Percentiles rank a stretch among this genome's conserved stretches.
These are phyloP conservation scores for Cystofilobasidium ferigula DNA, from an alignment of 768 basidiomycete genomes.

Conservation along the genomic window DNA sequence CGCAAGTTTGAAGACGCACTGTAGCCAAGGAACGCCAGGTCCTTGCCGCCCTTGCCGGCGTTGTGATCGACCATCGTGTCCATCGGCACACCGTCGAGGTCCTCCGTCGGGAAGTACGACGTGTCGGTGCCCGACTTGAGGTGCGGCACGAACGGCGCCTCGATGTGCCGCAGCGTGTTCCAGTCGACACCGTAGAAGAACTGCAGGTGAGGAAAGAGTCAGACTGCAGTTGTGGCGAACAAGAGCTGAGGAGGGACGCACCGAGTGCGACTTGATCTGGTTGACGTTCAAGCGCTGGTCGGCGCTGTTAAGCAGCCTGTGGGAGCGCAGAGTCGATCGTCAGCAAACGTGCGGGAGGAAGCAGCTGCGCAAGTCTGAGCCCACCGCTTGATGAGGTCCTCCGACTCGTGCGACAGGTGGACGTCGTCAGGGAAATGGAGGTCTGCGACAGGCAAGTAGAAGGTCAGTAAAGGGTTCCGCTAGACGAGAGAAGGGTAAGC, in stretches of 20 bases:
- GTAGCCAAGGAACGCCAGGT: slow-evolving; percentile 53
- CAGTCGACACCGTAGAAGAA: slow-evolving; percentile 73
- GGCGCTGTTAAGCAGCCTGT: slow-evolving; percentile 61
- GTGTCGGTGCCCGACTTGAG: slow-evolving; percentile 87
- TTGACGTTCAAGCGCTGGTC: slow-evolving; percentile 69
- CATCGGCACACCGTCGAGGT: slow-evolving; percentile 60
- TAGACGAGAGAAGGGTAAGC: neutral
- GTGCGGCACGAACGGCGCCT: slow-evolving; percentile 92
- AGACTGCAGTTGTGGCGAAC: slow-evolving; percentile 36
- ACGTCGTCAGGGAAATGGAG: slow-evolving; percentile 88
- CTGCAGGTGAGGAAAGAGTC: slow-evolving; percentile 7
- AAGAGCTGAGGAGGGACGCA: slow-evolving; percentile 36
- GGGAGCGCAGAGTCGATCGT: slow-evolving; percentile 4
- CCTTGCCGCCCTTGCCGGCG: slow-evolving; percentile 44
- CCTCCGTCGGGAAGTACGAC: slow-evolving; percentile 95
- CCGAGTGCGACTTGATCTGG: slow-evolving; percentile 80
- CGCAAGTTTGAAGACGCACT: slow-evolving; percentile 30
- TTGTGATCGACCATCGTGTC: slow-evolving; percentile 43
- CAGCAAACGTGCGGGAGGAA: neutral
- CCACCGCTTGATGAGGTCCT: slow-evolving; percentile 74
- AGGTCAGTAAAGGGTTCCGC: neutral
- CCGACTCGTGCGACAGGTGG: slow-evolving; percentile 77
- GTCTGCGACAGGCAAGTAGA: slow-evolving; percentile 32
- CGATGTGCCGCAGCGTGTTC: slow-evolving; percentile 72
- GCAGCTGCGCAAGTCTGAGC: slow-evolving; percentile 31